Evolutionary conservation across 345 rosid genomes (phyloP), one percentile per base, ranked within the genome.

Genomic region (Heritiera fomes): DNA sequence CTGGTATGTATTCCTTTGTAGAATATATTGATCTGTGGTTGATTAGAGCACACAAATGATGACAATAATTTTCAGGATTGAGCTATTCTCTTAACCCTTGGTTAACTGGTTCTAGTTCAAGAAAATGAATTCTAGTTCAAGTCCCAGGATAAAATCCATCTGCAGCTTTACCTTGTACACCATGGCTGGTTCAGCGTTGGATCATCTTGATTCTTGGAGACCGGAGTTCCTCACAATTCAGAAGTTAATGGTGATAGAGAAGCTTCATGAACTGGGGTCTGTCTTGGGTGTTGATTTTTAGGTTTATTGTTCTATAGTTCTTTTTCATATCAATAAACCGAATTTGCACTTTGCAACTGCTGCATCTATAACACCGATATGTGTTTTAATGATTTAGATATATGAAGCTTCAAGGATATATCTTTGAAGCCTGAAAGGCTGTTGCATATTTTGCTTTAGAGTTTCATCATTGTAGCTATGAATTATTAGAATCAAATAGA

Each of bases 401-500:
- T 50, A 14, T 50, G 55, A 50, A 13, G 18, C 55, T 14, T 50
- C 9, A 12, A 49, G 15, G 0, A 0, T 10, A 3, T 50, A 2
- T 2, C 17, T 12, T 50, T 14, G 55, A 50, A 49, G 53, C 56
- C 13, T 14, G 56, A 17, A 17, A 53, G n/a, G 12, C 3, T 7
- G 62, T 30, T 7, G n/a, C 12, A n/a, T 55, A 17, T 56, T 18
- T 55, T 55, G 0, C 8, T 32, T 30, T 43, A 17, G 34, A 20
- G 56, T 46, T 28, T 46, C 40, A 69, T 69, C 40, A 12, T 58
- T 58, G 1, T 23, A 20, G 32, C 4, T 8, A 20, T n/a, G 5
- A 3, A 68, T n/a, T n/a, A 68, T 43, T 20, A 67, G 50, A 67
- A 67, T 67, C 71, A 41, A 67, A 56, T 18, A 45, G 38, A 68